Evolutionary conservation across 306 rosid genomes (phyloP).

Genomic region (Pachyrhizus erosus): DNA sequence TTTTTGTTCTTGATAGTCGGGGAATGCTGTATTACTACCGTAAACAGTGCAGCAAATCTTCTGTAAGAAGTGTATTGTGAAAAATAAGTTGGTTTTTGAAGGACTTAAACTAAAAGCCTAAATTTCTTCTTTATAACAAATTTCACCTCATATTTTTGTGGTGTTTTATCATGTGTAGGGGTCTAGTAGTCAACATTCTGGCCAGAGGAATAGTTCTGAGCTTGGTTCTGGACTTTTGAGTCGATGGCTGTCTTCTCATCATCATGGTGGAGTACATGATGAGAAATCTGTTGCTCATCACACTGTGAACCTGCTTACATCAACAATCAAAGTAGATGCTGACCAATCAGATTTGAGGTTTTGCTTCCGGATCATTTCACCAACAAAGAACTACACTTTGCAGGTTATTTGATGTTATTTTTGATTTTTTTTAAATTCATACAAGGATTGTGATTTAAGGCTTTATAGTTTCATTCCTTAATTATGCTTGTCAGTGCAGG

Average conservation of each 20-base stretch:
- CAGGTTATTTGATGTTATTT: conserved; percentile 69
- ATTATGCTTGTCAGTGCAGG: conserved; percentile 94
- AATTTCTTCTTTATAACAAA: conserved; percentile 27
- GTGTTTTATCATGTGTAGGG: conserved; percentile 62
- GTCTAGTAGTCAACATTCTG: conserved; percentile 80
- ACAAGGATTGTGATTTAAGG: conserved; percentile 38
- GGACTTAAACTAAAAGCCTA: conserved; percentile 15
- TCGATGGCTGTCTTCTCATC: conserved; percentile 97
- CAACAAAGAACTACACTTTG: conserved; percentile 94
- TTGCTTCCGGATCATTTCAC: conserved; percentile 99
- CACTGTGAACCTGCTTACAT: conserved; percentile 97
- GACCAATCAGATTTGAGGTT: conserved; percentile 98
- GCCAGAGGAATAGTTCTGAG: conserved; percentile 98
- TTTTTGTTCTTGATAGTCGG: conserved; percentile 98
- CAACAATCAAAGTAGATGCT: conserved; percentile 98
- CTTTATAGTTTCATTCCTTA: conserved; percentile 52
- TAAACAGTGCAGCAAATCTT: conserved; percentile 89
- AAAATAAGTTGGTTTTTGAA: conserved; percentile 40
- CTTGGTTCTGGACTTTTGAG: conserved; percentile 98
- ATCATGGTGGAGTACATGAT: conserved; percentile 99
- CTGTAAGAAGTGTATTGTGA: conserved; percentile 66
- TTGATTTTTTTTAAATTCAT: conserved; percentile 6
- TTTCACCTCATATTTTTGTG: conserved; percentile 31
- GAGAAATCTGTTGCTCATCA: conserved; percentile 99
- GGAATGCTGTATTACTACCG: conserved; percentile 99